Evolutionary conservation across 345 rosid species (phyloP).

Genomic region (Aquilaria malaccensis): DNA sequence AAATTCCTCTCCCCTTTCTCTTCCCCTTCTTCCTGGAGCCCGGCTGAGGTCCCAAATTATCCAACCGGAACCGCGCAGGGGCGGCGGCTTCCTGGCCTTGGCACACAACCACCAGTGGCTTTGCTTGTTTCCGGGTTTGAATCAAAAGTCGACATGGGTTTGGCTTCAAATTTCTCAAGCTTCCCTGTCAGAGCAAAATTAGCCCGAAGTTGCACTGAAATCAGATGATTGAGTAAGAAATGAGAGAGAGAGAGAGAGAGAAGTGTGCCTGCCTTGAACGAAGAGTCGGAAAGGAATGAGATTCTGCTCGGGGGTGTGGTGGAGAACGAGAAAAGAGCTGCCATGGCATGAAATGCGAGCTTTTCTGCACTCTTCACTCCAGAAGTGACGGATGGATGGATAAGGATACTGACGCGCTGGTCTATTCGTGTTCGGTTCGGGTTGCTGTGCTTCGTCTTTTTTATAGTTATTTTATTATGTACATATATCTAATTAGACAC

Average conservation of each 20-base stretch:
- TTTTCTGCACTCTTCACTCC: too few relatives aligned
- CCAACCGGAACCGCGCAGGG: slow-evolving; percentile 48
- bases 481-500: too few relatives aligned
- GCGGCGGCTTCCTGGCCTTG: slow-evolving; percentile 21
- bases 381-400: too few relatives aligned
- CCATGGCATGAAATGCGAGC: slow-evolving; percentile 22
- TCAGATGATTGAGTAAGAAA: not conserved
- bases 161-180: slow-evolving; percentile 20
- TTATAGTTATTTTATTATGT: too few relatives aligned
- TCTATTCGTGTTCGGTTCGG: too few relatives aligned
- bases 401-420: too few relatives aligned
- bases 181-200: slow-evolving; percentile 24
- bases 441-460: too few relatives aligned
- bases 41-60: slow-evolving; percentile 82
- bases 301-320: slow-evolving; percentile 19
- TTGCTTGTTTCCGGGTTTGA: slow-evolving; percentile 15
- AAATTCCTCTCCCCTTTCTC: slow-evolving; percentile 88
- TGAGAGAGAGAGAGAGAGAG: not conserved
- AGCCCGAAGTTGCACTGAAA: not conserved
- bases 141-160: slow-evolving; percentile 20
- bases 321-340: slow-evolving; percentile 27
- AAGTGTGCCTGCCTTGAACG: slow-evolving; percentile 20
- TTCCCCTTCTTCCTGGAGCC: slow-evolving; percentile 85
- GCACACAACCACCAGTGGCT: slow-evolving; percentile 24
- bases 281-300: slow-evolving; percentile 12